Percentiles rank a stretch among this genome's conserved stretches.
Evolutionary conservation across 2,329 filamentous ascomycete genomes (phyloP).

Genomic region (Trichoderma gracile): DNA sequence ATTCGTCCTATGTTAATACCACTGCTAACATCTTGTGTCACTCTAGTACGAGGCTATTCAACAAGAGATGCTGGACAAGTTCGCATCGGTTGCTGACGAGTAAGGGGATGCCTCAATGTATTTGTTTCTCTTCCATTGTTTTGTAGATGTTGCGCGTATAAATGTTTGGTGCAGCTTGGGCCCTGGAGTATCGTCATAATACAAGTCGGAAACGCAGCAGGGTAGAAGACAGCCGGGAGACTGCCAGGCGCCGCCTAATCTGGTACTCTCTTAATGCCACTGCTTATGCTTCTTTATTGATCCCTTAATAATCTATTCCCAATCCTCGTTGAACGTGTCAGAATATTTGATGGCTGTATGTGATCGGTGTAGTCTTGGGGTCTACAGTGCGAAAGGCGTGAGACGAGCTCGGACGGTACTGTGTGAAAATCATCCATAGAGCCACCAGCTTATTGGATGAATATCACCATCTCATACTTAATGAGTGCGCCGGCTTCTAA

Average conservation of each 20-base stretch:
- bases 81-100: conserved; percentile 93
- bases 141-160: conserved; percentile 27
- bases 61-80: conserved; percentile 94
- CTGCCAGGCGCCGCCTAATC: conserved; percentile 31
- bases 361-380: neutral
- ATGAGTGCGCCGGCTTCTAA: neutral
- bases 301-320: neutral
- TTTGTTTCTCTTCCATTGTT: conserved; percentile 4
- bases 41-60: conserved; percentile 85
- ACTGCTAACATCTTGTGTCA: conserved; percentile 46
- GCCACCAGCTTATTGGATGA: neutral
- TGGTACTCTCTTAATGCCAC: conserved; percentile 35
- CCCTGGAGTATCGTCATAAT: conserved; percentile 33
- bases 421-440: conserved; percentile 24
- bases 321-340: no score
- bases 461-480: neutral
- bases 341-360: no score
- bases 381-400: conserved; percentile 5
- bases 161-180: conserved; percentile 27
- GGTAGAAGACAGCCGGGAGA: conserved; percentile 29
- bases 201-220: conserved; percentile 21
- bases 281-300: conserved; percentile 19
- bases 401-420: neutral
- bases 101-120: conserved; percentile 48
- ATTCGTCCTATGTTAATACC: neutral